Evolutionary conservation across 495 filamentous ascomycete species (phyloP), one percentile per base, ranked within the genome.

Genomic region (Cercophora sp.): DNA sequence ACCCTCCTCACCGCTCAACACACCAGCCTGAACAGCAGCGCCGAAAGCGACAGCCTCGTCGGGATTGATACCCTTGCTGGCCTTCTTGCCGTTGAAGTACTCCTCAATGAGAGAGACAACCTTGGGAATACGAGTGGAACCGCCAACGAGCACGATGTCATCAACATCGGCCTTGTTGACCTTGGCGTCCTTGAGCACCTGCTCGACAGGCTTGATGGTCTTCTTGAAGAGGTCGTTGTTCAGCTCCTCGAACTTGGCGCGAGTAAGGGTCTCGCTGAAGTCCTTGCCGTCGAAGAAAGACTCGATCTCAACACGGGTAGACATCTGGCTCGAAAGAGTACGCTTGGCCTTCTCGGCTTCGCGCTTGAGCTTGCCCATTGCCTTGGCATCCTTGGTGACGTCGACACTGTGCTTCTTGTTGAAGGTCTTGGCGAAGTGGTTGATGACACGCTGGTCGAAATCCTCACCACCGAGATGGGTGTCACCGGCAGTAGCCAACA

Each of bases 261-360:
- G 89, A 67, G 93, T 96, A 42, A 98, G 82, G 52, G 91, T 96
- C 83, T 96, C 93, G 49, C 88, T 94, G 81, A 99, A 97, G 72
- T 99, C 94, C 62, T 95, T 85, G 75, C 94, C 94, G 57, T 93
- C 84, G 76, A 89, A 86, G 85, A 99, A 95, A 57, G 91, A 85
- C 73, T 99, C 94, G 56, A 99, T 97, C 74, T 99, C 94, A 59
- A 99, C 88, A 64, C 91, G 88, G 60, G 91, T 93, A 57, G 91
- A 93, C 90, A 93, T 96, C 78, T 96, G 91, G 65, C 90, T 94
- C 68, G 94, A 97, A 43, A 99, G 85, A 59, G 91, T 96, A 68
- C 94, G 88, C 87, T 99, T 99, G 74, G 94, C 94, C 84, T 97
- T 97, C 79, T 99, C 93, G 63, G 96, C 93, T 73, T 97, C 94